phyloP scores from a whole-genome alignment of 805 yeast species.

The Kuraishia piskuri region DNA sequence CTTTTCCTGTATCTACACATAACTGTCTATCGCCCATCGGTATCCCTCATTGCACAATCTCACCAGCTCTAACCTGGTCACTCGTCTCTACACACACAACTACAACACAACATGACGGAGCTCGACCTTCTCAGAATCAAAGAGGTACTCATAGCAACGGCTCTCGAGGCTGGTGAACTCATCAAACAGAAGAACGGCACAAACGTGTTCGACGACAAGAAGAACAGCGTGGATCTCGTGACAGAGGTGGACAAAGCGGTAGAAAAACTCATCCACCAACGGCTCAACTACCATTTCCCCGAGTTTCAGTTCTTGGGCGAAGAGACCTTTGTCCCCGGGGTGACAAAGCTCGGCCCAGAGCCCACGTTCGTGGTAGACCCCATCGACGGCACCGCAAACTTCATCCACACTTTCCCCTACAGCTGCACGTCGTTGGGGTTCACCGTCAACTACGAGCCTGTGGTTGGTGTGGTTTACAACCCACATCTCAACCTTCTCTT shows the following conservation, averaged over 20 bases:
- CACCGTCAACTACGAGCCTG: conserved; percentile 36
- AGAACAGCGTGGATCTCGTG: conserved; percentile 50
- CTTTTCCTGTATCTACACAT: too few species aligned
- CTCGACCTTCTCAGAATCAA: conserved; percentile 23
- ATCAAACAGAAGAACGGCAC: conserved; percentile 42
- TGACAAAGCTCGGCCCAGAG: conserved; percentile 34
- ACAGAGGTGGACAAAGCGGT: conserved; percentile 53
- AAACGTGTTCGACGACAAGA: conserved; percentile 43
- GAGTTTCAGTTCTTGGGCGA: conserved; percentile 51
- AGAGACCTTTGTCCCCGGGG: conserved; percentile 45
- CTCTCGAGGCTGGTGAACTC: conserved; percentile 38
- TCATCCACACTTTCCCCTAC: conserved; percentile 53
- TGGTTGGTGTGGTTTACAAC: conserved; percentile 59
- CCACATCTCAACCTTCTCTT: conserved; percentile 47
- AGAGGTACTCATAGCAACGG: conserved; percentile 28
- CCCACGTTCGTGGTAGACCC: conserved; percentile 64
- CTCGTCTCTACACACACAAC: too few species aligned
- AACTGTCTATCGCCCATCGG: too few species aligned
- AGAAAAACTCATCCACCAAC: conserved; percentile 28
- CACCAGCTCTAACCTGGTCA: too few species aligned
- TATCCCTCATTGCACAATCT: too few species aligned
- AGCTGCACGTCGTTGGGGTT: conserved; percentile 57
- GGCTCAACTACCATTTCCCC: conserved; percentile 31
- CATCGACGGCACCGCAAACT: conserved; percentile 59
- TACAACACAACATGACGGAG: too few species aligned